Evolutionary conservation across 2,329 filamentous ascomycete genomes (phyloP), one percentile per base, ranked within the genome.

Genomic region (Incumbomyces delicatus): DNA sequence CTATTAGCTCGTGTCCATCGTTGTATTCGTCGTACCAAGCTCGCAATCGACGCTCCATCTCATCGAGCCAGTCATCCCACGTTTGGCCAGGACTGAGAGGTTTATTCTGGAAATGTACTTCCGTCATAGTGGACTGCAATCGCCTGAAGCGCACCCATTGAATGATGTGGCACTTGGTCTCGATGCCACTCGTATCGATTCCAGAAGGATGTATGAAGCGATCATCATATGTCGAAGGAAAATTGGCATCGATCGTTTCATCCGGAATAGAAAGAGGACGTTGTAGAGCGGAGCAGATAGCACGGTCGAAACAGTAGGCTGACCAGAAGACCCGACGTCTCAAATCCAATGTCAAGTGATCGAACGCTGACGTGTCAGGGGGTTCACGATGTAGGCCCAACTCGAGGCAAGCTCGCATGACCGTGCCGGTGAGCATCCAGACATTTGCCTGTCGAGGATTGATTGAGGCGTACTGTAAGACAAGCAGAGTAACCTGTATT

Each of bases 31-130:
- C 51, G 41, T 57, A 55, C 56, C 56, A 58, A 4, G 49, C 46
- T 32, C 54, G 55, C 3, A 58, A 50, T 27, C 51, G 52, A 7
- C 50, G 46, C 45, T 59, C 57, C 56, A 59, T 59, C 14, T 43
- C 36, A 13, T 50, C 47, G 11, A 59, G 53, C 57, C 57, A 59
- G 35, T 59, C 57, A 33, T 59, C 56, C 57, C 57, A 59, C 27
- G 50, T 48, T 48, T 57, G 56, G 1, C 50, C 51, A 6, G 45
- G 49, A 27, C 56, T 53, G 6, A 59, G 40, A 2, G 55, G 53
- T 44, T 56, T 58, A 38, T 51, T 54, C 39, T 59, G 57, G 49
- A 58, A 59, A 32, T 59, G 57, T 10, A 59, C 56, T 41, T 58
- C 57, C 12, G 56, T 57, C 54, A 59, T 58, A 14, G 49, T 50